Evolutionary conservation across 2,329 filamentous ascomycete species (phyloP), one percentile per base, ranked within the genome.

Genomic region (Calonectria pteridis): DNA sequence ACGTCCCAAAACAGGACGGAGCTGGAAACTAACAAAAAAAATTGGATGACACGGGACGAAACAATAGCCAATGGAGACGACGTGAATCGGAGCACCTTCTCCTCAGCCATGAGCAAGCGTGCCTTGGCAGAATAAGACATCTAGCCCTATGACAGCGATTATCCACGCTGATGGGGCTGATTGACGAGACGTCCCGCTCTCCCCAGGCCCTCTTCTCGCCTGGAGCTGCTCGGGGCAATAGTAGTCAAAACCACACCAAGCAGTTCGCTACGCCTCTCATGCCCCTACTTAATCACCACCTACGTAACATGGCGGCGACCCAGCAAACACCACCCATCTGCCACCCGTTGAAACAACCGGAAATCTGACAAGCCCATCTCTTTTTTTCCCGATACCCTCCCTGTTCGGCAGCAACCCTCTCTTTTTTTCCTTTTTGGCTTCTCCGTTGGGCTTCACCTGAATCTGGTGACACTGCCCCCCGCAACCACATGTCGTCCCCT

Each of bases 401-500:
- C 53, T 51, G 71, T 31, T 49, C 43, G 43, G 50, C 43, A 28
- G 33, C 23, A 62, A 37, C 53, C 55, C 20, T 59, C 59, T 33
- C 43, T 23, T 58, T 13, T 40, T 23, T 58, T 13, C 35, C n/a
- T 20, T 23, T 50, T 23, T 28, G 63, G 66, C 20, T 33, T 58
- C 16, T 40, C 26, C 14, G 23, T 50, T 23, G 35, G 63, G 66
- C 20, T 72, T 75, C 76, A 79, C 78, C 78, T 79, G 75, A 77
- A 79, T 71, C 66, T 78, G 73, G 71, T 65, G 76, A 67, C 50
- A 62, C 64, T 37, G 55, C 64, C 69, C 49, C 63, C 62, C 55
- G 40, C 67, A 46, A 62, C 71, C 63, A 59, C 69, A 55, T 53
- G 50, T 31, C 23, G 55, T 51, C 73, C 74, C 74, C 66, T 71